These are phyloP conservation scores for Globisporangium acanthophoron DNA, from an alignment of 352 stramenopile genomes.

Conservation along the genomic window DNA sequence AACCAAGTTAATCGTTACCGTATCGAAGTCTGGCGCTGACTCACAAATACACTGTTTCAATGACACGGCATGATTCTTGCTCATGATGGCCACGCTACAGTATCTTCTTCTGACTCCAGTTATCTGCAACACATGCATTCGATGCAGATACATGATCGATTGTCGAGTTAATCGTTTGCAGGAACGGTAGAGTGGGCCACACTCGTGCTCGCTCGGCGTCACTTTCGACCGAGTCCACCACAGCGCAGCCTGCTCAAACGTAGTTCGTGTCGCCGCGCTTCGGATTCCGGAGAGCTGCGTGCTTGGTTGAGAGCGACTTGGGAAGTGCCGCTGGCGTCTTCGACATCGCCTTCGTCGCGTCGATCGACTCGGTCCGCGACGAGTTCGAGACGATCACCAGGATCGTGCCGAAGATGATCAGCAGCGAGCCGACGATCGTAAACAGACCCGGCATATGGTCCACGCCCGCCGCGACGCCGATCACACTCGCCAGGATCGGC, in stretches of 20 bases:
- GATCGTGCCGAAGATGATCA: slow-evolving; percentile 76
- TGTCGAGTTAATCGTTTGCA: too few relatives aligned
- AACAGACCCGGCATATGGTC: slow-evolving; percentile 60
- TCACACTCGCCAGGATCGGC: slow-evolving; percentile 74
- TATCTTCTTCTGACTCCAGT: too few relatives aligned
- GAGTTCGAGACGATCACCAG: slow-evolving; percentile 74
- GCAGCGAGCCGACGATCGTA: slow-evolving; percentile 64
- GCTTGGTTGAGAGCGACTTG: slow-evolving; percentile 24
- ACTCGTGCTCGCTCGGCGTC: too few relatives aligned
- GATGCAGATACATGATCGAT: too few relatives aligned
- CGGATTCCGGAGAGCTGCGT: slow-evolving; percentile 15
- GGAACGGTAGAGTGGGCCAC: too few relatives aligned
- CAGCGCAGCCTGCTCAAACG: neutral
- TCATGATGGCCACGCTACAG: too few relatives aligned
- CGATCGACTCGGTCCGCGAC: slow-evolving; percentile 74
- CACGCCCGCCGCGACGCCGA: slow-evolving; percentile 71
- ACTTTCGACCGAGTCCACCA: too few relatives aligned
- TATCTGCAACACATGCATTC: too few relatives aligned
- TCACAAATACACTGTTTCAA: too few relatives aligned
- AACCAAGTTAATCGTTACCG: too few relatives aligned
- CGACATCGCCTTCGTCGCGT: slow-evolving; percentile 76
- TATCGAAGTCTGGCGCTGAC: too few relatives aligned
- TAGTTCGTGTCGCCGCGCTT: slow-evolving; percentile 5
- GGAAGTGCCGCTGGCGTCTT: slow-evolving; percentile 34
- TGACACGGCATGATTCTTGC: too few relatives aligned